phyloP scores from a whole-genome alignment of 495 filamentous ascomycete species.

The Hypoxylon fuscum region DNA sequence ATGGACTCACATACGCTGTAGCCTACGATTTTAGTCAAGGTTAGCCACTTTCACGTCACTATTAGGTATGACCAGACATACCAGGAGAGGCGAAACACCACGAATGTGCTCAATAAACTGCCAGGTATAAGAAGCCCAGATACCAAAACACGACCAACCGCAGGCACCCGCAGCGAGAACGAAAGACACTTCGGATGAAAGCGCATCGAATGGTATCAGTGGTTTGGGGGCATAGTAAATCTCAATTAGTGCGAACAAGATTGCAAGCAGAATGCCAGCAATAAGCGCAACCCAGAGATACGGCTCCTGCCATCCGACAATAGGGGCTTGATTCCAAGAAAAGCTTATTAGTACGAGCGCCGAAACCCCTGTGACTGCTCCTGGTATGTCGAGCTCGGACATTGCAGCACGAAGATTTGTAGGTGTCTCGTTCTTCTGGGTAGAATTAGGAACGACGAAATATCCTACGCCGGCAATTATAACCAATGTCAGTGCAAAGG shows the following conservation, averaged over 20 bases:
- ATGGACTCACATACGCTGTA: slow-evolving; percentile 33
- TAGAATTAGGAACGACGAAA: slow-evolving; percentile 30
- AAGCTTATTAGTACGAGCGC: slow-evolving; percentile 65
- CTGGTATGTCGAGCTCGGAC: slow-evolving; percentile 58
- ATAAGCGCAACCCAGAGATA: slow-evolving; percentile 61
- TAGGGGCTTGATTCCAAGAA: slow-evolving; percentile 65
- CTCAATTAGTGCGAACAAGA: slow-evolving; percentile 61
- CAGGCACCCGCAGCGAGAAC: slow-evolving; percentile 59
- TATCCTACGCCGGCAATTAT: slow-evolving; percentile 57
- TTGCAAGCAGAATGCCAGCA: slow-evolving; percentile 58
- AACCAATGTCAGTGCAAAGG: slow-evolving; percentile 53
- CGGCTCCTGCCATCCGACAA: slow-evolving; percentile 62
- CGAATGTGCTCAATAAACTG: slow-evolving; percentile 62
- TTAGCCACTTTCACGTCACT: slow-evolving; percentile 1
- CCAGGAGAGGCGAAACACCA: slow-evolving; percentile 55
- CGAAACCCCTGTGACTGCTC: slow-evolving; percentile 56
- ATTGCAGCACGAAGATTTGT: slow-evolving; percentile 41
- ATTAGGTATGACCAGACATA: slow-evolving; percentile 50
- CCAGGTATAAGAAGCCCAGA: slow-evolving; percentile 64
- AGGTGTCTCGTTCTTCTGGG: slow-evolving; percentile 34
- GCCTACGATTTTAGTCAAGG: slow-evolving; percentile 11
- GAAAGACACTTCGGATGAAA: slow-evolving; percentile 57
- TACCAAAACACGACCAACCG: slow-evolving; percentile 69
- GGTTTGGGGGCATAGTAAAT: slow-evolving; percentile 51
- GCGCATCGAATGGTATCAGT: slow-evolving; percentile 58